Evolutionary conservation across 2,329 filamentous ascomycete species (phyloP).

Genomic region (Lanzia echinophila): DNA sequence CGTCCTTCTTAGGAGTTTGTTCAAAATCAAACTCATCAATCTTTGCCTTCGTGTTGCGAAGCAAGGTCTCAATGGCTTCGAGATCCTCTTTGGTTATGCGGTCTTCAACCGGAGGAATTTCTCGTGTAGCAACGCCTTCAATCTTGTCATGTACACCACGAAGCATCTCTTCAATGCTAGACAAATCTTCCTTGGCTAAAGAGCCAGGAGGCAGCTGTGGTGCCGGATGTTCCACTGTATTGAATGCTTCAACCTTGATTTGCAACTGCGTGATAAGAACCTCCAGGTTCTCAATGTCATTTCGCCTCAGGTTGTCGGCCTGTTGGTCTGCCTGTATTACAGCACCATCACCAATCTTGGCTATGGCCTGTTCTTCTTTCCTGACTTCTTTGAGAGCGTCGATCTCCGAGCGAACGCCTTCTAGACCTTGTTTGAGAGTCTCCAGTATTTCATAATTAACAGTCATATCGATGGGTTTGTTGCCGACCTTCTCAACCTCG

Average conservation of each 20-base stretch:
- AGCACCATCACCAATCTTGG: conserved; percentile 43
- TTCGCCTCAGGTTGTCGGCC: conserved; percentile 53
- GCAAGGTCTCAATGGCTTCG: conserved; percentile 81
- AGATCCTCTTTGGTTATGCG: conserved; percentile 74
- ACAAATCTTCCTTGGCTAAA: conserved; percentile 48
- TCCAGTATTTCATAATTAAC: conserved; percentile 87
- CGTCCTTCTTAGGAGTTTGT: conserved; percentile 59
- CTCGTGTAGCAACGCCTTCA: conserved; percentile 42
- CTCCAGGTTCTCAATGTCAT: conserved; percentile 82
- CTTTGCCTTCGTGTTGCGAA: conserved; percentile 82
- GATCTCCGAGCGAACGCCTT: conserved; percentile 69
- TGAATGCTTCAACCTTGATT: conserved; percentile 76
- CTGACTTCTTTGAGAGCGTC: conserved; percentile 61
- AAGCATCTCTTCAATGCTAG: conserved; percentile 48
- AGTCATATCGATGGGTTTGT: conserved; percentile 76
- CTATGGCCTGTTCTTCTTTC: conserved; percentile 41
- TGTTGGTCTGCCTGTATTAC: conserved; percentile 37
- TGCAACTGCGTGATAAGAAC: conserved; percentile 74
- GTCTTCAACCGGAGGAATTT: conserved; percentile 34
- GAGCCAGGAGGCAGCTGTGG: conserved; percentile 35
- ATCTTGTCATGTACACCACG: conserved; percentile 52
- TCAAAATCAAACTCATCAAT: conserved; percentile 78
- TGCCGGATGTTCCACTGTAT: conserved; percentile 43
- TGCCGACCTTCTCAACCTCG: conserved; percentile 69
- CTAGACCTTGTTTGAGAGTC: conserved; percentile 75